A percentile compares a stretch with the other conserved stretches of the same genome.
These are phyloP conservation scores for Sphagnum magellanicum DNA, from an alignment of 228 moss, liverwort and hornwort species.

Conservation along the genomic window DNA sequence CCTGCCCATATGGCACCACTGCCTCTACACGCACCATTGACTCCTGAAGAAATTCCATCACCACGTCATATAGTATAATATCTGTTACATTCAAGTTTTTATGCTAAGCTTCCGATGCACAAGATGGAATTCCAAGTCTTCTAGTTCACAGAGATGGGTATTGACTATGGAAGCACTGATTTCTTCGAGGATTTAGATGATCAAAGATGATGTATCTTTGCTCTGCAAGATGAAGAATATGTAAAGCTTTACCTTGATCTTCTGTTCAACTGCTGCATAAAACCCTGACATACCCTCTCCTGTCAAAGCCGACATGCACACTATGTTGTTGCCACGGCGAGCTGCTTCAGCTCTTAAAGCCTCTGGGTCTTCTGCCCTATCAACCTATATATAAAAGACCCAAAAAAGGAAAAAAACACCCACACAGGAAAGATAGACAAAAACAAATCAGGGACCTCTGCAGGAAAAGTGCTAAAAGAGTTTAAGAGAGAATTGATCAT, in stretches of 20 bases:
- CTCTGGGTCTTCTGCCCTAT: slow-evolving; percentile 66
- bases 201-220: no score
- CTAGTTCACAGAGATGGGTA: no score
- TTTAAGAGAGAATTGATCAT: not conserved
- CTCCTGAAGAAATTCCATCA: slow-evolving; percentile 36
- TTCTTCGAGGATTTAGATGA: no score
- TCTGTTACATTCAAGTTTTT: no score
- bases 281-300: slow-evolving; percentile 88
- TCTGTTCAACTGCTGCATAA: slow-evolving; percentile 58
- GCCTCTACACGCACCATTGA: slow-evolving; percentile 90
- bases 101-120: no score
- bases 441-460: not conserved
- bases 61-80: not conserved
- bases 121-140: no score
- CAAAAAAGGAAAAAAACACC: not conserved
- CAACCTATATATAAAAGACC: slow-evolving; percentile 41
- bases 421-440: not conserved
- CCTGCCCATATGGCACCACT: slow-evolving; percentile 82
- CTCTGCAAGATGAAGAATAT: not conserved
- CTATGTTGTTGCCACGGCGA: slow-evolving; percentile 53
- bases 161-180: no score
- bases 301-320: slow-evolving; percentile 87
- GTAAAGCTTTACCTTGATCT: slow-evolving; percentile 60
- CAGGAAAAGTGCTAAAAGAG: not conserved
- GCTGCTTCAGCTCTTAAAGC: slow-evolving; percentile 55